Conservation (phyloP, 1,284 basidiomycete genomes). For the Ustanciosporium gigantosporum region DNA sequence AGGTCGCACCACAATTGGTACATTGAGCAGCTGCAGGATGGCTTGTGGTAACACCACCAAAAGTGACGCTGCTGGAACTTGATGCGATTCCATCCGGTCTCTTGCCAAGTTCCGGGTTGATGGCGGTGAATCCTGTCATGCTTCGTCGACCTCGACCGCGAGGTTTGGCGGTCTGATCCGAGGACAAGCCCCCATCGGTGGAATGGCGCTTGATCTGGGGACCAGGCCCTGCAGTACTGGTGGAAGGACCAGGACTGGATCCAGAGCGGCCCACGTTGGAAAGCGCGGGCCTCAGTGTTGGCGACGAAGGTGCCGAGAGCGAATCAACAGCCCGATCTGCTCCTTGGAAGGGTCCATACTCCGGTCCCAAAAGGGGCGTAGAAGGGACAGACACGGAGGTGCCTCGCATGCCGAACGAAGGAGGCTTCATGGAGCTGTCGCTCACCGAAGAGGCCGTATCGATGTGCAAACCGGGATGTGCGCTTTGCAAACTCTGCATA, state of each 20-base stretch:
- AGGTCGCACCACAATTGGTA: conserved; percentile 56
- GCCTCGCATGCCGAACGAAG: conserved; percentile 18
- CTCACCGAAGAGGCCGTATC: conserved; percentile 13
- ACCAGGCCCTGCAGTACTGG: conserved; percentile 1
- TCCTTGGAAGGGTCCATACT: conserved; percentile 28
- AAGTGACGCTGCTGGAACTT: conserved; percentile 7
- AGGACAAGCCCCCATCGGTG: conserved; percentile 7
- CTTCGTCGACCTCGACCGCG: conserved; percentile 31
- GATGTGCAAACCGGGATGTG: conserved; percentile 9
- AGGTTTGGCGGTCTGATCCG: conserved; percentile 18
- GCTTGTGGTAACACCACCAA: conserved; percentile 11
- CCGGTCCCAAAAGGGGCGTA: conserved; percentile 24
- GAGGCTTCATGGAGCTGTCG: conserved; percentile 12
- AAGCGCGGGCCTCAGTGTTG: conserved; percentile 20
- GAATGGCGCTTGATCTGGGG: conserved; percentile 21
- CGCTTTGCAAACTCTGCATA: conserved; percentile 3
- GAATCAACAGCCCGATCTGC: conserved; percentile 26
- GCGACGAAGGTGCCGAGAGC: conserved; percentile 37
- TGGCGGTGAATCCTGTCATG: conserved; percentile 33
- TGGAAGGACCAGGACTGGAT: conserved; percentile 26
- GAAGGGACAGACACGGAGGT: conserved; percentile 29
- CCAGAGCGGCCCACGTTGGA: conserved; percentile 24
- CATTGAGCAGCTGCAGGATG: conserved; percentile 38
- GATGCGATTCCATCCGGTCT: conserved; percentile 7
- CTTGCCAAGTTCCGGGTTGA: conserved; percentile 31